Conservation (phyloP, 164 flowering plant species). For the Chimonanthus salicifolius region DNA sequence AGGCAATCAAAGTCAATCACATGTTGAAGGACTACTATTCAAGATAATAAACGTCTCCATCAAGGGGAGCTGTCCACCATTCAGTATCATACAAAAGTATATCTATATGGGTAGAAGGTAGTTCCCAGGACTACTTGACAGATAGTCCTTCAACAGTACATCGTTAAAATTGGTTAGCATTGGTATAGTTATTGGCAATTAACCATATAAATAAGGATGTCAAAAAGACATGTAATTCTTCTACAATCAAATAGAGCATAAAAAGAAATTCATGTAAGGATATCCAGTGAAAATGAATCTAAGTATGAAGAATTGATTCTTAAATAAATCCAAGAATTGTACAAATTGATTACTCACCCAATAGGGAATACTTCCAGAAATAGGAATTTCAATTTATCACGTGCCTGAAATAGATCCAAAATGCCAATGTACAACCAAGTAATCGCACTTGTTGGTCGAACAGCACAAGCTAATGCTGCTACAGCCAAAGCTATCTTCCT, state of each 20-base stretch:
- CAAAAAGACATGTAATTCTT: not conserved
- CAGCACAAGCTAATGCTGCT: constrained; percentile 85
- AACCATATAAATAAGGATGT: not conserved
- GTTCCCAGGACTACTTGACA: too few relatives aligned
- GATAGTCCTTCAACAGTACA: too few relatives aligned
- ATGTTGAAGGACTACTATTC: not conserved
- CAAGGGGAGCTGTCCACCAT: too few relatives aligned
- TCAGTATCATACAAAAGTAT: too few relatives aligned
- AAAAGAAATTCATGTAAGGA: not conserved
- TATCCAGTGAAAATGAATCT: not conserved
- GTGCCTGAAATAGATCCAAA: constrained; percentile 49
- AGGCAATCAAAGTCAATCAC: too few relatives aligned
- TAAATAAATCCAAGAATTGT: not conserved
- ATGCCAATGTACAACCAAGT: constrained; percentile 85
- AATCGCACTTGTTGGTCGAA: constrained; percentile 94
- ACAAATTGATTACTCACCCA: constrained; percentile 53
- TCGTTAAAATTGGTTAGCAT: not conserved
- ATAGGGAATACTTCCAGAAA: constrained; percentile 61
- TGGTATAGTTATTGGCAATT: not conserved
- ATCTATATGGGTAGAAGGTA: too few relatives aligned
- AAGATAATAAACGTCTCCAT: too few relatives aligned
- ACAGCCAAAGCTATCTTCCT: constrained; percentile 66
- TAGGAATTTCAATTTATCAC: constrained; percentile 47
- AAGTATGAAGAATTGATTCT: not conserved
- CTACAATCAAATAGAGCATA: not conserved